Base-by-base conservation (phyloP, 352 stramenopile genomes). In the Halophytophthora batemanensis region DNA sequence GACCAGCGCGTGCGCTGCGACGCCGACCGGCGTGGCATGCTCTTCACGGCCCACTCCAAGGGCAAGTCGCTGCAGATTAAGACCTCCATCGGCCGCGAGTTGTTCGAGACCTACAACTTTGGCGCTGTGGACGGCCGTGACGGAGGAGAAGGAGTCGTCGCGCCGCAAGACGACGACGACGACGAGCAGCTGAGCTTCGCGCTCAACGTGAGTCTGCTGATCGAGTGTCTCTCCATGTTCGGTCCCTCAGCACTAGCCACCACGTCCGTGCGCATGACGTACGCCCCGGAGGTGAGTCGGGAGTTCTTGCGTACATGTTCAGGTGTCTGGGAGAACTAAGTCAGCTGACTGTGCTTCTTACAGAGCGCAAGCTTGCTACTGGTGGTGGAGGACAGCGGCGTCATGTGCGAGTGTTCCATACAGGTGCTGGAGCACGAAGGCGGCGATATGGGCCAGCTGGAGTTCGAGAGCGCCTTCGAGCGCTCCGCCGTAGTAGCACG, bases 41-140 rank as follows among this genome's bases (percentile, higher is more conserved):
- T 91, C 2, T 90, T 94, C 56, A 92, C 82, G 4, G 59, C 71
- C 22, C 77, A 92, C 45, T 92, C 83, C n/a, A 86, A 82, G 43
- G 81, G 84, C 42, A 94, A 94, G 53, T 90, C 81, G 53, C 68
- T 94, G 22, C 84, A 94, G 74, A 74, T 94, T 62, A 94, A 92
- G 70, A 90, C 84, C 22, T 89, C 79, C 10, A 72, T 92, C 8
- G 65, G 71, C 10, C 64, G 57, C n/a, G 79, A 91, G 53, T 55
- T 94, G 6, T 94, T 94, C 49, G 81, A 91, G 40, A 67, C 64
- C 28, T 94, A 76, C 67, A 45, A 68, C 41, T 76, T 92, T 10
- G 46, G 59, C 2, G 17, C 51, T 5, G 28, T 37, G 12, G n/a
- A n/a, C n/a, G n/a, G n/a, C n/a, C 11, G 36, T 4, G 53, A 43